These are phyloP conservation scores for Ogataea nonfermentans DNA, from an alignment of 805 yeast species.

Conservation along the genomic window DNA sequence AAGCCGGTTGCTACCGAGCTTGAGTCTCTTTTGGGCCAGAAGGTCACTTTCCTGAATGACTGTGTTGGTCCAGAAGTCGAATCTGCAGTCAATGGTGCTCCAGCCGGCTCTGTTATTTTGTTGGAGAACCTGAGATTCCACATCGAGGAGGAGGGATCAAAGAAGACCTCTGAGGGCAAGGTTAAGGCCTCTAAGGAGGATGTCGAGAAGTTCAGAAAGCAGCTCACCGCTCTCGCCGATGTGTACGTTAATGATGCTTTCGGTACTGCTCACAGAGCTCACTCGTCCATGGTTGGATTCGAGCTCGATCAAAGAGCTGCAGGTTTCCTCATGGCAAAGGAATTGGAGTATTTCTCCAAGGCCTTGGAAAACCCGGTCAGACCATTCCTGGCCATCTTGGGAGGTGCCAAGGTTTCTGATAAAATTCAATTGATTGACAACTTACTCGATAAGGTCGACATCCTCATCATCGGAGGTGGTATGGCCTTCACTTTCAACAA, in stretches of 20 bases:
- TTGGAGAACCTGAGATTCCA: slow-evolving; percentile 98
- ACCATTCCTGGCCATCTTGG: slow-evolving; percentile 97
- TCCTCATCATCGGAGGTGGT: slow-evolving; percentile 97
- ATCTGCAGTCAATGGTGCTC: slow-evolving; percentile 68
- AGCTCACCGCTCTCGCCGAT: slow-evolving; percentile 90
- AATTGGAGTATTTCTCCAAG: slow-evolving; percentile 94
- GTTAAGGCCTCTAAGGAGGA: slow-evolving; percentile 85
- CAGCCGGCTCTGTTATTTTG: slow-evolving; percentile 79
- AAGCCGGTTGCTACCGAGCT: slow-evolving; percentile 93
- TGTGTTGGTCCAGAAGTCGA: slow-evolving; percentile 93
- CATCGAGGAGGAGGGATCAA: slow-evolving; percentile 94
- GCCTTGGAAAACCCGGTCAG: slow-evolving; percentile 97
- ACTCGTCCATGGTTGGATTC: slow-evolving; percentile 98
- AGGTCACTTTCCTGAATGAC: slow-evolving; percentile 81
- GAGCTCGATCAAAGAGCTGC: slow-evolving; percentile 95
- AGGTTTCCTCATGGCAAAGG: slow-evolving; percentile 98
- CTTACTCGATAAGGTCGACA: slow-evolving; percentile 92
- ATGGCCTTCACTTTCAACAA: slow-evolving; percentile 99
- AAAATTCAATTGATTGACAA: slow-evolving; percentile 98
- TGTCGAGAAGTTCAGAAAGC: slow-evolving; percentile 84
- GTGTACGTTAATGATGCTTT: slow-evolving; percentile 98
- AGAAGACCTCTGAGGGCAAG: slow-evolving; percentile 84
- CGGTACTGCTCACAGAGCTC: slow-evolving; percentile 99
- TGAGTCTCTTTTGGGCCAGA: slow-evolving; percentile 66
- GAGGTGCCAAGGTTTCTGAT: slow-evolving; percentile 99